Conservation (phyloP, 257 asterid genomes). For the Forsythia viridissima region DNA sequence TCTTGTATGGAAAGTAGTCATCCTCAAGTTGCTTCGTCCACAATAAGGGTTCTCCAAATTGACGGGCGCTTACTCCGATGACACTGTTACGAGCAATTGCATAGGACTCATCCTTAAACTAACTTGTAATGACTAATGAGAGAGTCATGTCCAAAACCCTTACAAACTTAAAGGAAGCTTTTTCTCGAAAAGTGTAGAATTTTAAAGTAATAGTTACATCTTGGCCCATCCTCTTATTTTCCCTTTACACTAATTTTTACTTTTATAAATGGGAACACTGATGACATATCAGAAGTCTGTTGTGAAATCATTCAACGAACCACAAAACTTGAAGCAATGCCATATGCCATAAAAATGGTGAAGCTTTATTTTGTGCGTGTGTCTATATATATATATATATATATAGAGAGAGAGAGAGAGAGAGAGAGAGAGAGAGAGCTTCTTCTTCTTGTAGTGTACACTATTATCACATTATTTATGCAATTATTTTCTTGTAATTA, state of each 20-base stretch:
- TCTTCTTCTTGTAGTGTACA: neutral
- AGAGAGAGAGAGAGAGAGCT: too few relatives aligned
- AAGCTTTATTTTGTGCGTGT: neutral
- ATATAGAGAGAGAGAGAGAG: too few relatives aligned
- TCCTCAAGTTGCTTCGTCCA: neutral
- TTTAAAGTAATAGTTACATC: neutral
- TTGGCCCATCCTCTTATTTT: neutral
- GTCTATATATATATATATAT: too few relatives aligned
- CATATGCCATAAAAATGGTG: neutral
- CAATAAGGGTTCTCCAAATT: too few relatives aligned
- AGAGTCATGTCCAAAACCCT: neutral
- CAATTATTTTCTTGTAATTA: neutral
- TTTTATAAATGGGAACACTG: neutral
- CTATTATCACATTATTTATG: neutral
- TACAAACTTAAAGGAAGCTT: too few relatives aligned
- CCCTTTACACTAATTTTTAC: neutral
- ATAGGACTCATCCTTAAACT: neutral
- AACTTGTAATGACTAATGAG: too few relatives aligned
- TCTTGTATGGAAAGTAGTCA: too few relatives aligned
- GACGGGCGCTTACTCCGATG: too few relatives aligned
- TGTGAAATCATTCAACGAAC: conserved; percentile 21
- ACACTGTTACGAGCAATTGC: neutral
- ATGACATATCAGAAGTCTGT: conserved; percentile 19
- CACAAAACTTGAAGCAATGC: neutral
- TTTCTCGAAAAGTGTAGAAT: neutral